Evolutionary conservation across 2,329 filamentous ascomycete genomes (phyloP), one percentile per base, ranked within the genome.

Genomic region (Fragosphaeria purpurea): DNA sequence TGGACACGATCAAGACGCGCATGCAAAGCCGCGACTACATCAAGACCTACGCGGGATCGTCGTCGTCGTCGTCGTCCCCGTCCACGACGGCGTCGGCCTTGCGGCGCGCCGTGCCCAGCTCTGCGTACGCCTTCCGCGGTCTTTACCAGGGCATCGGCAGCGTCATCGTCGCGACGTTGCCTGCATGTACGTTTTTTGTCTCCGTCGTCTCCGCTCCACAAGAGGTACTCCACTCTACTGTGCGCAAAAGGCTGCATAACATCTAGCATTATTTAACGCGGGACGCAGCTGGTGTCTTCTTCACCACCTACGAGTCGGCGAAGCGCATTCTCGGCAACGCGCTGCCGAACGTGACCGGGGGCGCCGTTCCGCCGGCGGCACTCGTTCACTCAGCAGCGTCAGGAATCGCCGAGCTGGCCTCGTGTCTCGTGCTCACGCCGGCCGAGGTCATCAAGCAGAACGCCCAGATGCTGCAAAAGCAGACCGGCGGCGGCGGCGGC

Each of bases 361-460:
- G 44, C n/a, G 34, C 46, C 5, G 44, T 41, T 1, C 41, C 88
- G 0, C 86, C 87, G 1, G 72, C 79, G 47, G 81, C 88, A 0
- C 57, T 88, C 8, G 76, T 89, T 50, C 85, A 95, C 63, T 77
- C 85, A 6, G 67, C 77, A 4, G 84, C 88, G 10, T 94, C 88
- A 1, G 83, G 82, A 2, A 68, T 80, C 12, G 90, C 85, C 1
- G 90, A 96, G 67, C 77, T 89, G 58, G 86, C 88, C 4, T 90
- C 88, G 5, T 95, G 90, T 62, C 74, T 88, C 22, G 86, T 95
- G 54, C 77, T 95, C 38, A 91, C 89, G 0, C 90, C 89, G 0
- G 88, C 88, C 11, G 89, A 95, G 64, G 87, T 95, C 7, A 79
- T 95, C 56, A 95, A 96, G 69, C 89, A 95, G 63, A 95, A 95